Percentiles rank a stretch among this genome's conserved stretches.
Evolutionary conservation across 2,329 filamentous ascomycete genomes (phyloP).

Genomic region (Pseudofabraea citricarpa): DNA sequence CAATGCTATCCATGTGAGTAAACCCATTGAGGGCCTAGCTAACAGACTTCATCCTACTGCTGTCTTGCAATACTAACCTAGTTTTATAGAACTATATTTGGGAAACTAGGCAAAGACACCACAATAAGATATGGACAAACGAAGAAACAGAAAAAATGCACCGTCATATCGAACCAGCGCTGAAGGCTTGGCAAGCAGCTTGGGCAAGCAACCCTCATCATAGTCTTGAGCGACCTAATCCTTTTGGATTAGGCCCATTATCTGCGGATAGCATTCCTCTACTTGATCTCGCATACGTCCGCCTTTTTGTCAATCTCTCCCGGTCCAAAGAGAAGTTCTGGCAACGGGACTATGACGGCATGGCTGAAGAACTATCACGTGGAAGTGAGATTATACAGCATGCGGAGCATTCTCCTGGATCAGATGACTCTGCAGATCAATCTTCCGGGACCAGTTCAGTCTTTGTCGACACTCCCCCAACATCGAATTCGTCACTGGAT

Average conservation of each 20-base stretch:
- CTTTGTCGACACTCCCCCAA: conserved; percentile 47
- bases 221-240: conserved; percentile 78
- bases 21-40: too few species aligned
- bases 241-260: conserved; percentile 74
- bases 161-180: conserved; percentile 84
- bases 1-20: too few species aligned
- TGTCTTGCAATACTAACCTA: too few species aligned
- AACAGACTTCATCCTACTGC: too few species aligned
- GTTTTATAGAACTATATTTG: conserved; percentile 98
- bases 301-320: conserved; percentile 89
- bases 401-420: conserved; percentile 54
- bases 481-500: conserved; percentile 43
- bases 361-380: conserved; percentile 80
- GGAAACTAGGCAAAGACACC: conserved; percentile 89
- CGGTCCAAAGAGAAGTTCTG: conserved; percentile 90
- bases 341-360: conserved; percentile 87
- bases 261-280: conserved; percentile 89
- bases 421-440: conserved; percentile 34
- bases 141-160: conserved; percentile 97
- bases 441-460: conserved; percentile 40
- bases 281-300: conserved; percentile 85
- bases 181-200: conserved; percentile 90
- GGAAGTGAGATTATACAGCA: conserved; percentile 73
- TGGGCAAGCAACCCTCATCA: conserved; percentile 87
- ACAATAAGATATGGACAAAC: conserved; percentile 82